These are phyloP conservation scores for Backusella tarrabulga DNA, from an alignment of 192 early-diverging fungal genomes.

Conservation along the genomic window DNA sequence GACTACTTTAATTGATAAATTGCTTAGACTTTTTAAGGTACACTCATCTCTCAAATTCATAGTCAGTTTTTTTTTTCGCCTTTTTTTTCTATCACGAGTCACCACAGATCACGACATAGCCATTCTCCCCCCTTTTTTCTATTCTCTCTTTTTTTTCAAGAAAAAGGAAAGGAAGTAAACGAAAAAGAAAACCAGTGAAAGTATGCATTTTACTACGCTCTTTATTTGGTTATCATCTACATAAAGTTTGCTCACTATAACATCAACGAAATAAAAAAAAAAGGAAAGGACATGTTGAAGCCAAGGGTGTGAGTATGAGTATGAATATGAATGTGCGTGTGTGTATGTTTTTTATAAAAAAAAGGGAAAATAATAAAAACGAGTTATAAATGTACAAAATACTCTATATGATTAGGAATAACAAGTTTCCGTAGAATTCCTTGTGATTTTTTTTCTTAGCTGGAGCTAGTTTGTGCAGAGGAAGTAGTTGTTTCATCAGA, in stretches of 20 bases:
- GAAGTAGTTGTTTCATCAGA: not conserved
- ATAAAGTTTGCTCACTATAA: not conserved
- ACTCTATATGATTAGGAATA: not conserved
- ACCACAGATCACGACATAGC: not conserved
- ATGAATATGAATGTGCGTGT: not conserved
- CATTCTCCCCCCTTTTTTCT: not conserved
- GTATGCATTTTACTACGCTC: not conserved
- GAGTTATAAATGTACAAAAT: constrained; percentile 9
- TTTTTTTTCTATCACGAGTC: constrained; percentile 3
- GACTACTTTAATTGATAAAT: not conserved
- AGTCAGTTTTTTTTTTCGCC: constrained; percentile 3
- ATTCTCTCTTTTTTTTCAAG: not conserved
- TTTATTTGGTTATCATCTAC: not conserved
- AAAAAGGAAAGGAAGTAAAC: not conserved
- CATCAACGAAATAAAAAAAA: not conserved
- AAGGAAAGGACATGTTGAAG: constrained; percentile 2
- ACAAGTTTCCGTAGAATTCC: not conserved
- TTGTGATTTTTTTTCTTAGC: not conserved
- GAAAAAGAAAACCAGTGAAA: not conserved
- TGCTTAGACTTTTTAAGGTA: not conserved
- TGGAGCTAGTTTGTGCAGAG: not conserved
- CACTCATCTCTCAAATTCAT: constrained; percentile 3
- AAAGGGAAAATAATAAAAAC: not conserved
- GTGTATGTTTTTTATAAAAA: not conserved
- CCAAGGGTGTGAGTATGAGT: not conserved